Conservation (phyloP, 164 flowering plant species). For the Vitis amurensis region DNA sequence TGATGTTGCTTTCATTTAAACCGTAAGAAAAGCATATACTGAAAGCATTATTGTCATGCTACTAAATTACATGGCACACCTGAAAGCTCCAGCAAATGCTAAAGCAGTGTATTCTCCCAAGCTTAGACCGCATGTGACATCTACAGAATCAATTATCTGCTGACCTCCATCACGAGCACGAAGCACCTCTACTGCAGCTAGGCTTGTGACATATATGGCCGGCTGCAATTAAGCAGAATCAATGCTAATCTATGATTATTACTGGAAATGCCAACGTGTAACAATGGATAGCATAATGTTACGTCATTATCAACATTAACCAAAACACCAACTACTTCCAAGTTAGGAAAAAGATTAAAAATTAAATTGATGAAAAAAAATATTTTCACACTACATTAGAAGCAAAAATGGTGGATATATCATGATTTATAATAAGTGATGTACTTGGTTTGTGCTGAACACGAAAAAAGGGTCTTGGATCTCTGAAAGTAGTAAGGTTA, state of each 20-base stretch:
- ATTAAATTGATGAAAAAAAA: too few species aligned
- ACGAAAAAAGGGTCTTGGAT: too few species aligned
- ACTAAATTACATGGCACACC: slow-evolving; percentile 36
- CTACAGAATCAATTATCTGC: slow-evolving; percentile 89
- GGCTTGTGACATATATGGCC: slow-evolving; percentile 95
- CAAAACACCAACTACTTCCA: too few species aligned
- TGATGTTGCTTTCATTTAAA: too few species aligned
- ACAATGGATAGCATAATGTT: too few species aligned
- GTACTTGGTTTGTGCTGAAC: too few species aligned
- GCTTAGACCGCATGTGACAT: slow-evolving; percentile 98
- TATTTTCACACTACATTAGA: too few species aligned
- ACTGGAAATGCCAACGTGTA: not conserved
- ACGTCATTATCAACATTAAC: too few species aligned
- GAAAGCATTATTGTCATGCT: not conserved
- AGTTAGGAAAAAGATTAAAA: too few species aligned
- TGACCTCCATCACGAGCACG: slow-evolving; percentile 95
- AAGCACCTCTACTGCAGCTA: slow-evolving; percentile 92
- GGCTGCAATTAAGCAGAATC: slow-evolving; percentile 58
- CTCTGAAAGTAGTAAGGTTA: too few species aligned
- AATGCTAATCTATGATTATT: not conserved
- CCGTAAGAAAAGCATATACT: not conserved
- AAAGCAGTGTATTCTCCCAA: slow-evolving; percentile 99
- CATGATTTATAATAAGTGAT: too few species aligned
- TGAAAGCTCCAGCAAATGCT: slow-evolving; percentile 98
- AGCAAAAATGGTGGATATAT: too few species aligned